Base-by-base conservation (phyloP, 495 filamentous ascomycete species). In the Trichocladium uniseriatum region DNA sequence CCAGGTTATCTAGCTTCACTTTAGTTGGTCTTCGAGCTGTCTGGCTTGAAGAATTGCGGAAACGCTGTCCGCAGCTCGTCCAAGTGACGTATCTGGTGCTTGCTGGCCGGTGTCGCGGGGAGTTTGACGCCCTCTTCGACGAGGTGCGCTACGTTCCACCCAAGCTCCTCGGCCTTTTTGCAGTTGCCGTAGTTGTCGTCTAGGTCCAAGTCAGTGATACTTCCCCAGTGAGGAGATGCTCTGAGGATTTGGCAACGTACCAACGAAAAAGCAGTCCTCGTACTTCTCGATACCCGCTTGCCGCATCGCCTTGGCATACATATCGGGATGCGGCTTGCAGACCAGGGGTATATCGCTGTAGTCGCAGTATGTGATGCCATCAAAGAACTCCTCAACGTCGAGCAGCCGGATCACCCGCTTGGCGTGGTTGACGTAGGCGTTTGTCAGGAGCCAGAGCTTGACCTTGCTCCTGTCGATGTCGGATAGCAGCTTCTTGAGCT, bases 301-400 rank as follows among this genome's bases (percentile, higher is more conserved):
- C 45, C 54, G 69, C 74, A 79, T 79, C n/a, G 74, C 91, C 69
- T 90, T 94, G 22, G 76, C 79, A 62, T 80, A 96, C 89, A 95
- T 94, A 35, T 80, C 81, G 47, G 69, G 66, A 48, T 82, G 77
- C 4, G 92, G 92, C 68, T 98, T 98, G 68, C 90, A 95, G 35
- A 89, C 53, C 48, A 98, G 69, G 6, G 72, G 78, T 38, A 75
- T 58, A 9, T 74, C 55, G 32, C 63, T 69, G 65, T 96, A 98
- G 62, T 98, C 86, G 59, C 92, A 98, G 58, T 79, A 96, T 0
- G 92, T 96, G 49, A 96, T 74, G 0, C 91, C 91, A 56, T 94
- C 91, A 63, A 97, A 97, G 21, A 88, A 66, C 65, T 94, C 88
- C 11, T 94, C 88, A 16, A 97, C 66, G 22, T 77, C 82, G 3